Evolutionary conservation across 345 rosid species (phyloP).

Genomic region (Crucihimalaya himalaica): DNA sequence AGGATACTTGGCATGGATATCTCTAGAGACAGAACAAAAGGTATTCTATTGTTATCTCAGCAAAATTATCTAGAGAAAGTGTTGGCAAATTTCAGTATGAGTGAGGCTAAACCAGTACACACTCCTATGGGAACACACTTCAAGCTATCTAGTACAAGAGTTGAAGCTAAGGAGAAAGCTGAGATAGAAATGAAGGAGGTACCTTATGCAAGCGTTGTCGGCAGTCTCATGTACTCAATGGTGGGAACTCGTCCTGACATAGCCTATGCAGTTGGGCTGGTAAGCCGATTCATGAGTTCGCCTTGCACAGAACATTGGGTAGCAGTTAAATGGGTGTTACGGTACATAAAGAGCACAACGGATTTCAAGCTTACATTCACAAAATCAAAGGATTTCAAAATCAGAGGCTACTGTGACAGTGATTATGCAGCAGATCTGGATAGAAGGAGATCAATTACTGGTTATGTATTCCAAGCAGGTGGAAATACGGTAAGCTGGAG

Average conservation of each 20-base stretch:
- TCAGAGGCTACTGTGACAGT: background rate
- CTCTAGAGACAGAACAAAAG: background rate
- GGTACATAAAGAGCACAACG: background rate
- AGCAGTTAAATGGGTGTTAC: background rate
- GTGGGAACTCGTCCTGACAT: background rate
- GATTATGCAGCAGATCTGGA: background rate
- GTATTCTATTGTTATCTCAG: background rate
- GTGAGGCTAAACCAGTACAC: background rate
- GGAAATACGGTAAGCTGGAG: background rate
- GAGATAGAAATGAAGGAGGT: background rate
- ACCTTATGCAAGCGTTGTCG: background rate
- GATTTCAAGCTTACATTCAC: background rate
- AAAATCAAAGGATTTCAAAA: background rate
- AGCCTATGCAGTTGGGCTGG: background rate
- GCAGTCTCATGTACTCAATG: background rate
- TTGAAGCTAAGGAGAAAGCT: background rate
- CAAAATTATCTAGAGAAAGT: background rate
- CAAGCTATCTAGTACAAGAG: background rate
- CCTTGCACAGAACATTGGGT: background rate
- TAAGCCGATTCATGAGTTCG: background rate
- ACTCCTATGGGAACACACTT: background rate
- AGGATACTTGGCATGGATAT: background rate
- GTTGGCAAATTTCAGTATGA: background rate
- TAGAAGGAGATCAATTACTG: background rate
- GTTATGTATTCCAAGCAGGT: background rate